Base-by-base conservation (phyloP, 2,329 filamentous ascomycete species). In the Epicoccum nigrum region DNA sequence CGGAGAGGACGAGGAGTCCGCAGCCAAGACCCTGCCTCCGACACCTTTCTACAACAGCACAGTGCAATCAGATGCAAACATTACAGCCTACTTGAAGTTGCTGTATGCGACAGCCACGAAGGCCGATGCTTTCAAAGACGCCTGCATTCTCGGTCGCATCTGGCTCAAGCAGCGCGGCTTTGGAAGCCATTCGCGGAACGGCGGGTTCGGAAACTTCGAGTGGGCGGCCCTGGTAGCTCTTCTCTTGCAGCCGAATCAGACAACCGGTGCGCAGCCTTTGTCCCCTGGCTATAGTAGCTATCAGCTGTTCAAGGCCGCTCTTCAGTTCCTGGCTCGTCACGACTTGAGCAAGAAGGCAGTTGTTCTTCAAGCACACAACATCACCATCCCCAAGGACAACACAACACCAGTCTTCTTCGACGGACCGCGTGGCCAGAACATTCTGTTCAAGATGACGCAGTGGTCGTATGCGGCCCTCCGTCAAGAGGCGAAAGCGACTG, bases 201-300 rank as follows among this genome's bases (percentile, higher is more conserved):
- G 94, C 35, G 94, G 94, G 0, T 97, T 99, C 70, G 94, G 94
- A 3, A 86, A 90, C 60, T 96, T 96, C 59, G 94, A 99, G 70
- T 97, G 91, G 90, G 83, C 89, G 0, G 77, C 85, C n/a, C 77
- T 94, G 40, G 83, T 92, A 68, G 90, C 92, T 25, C 78, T 96
- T 12, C 77, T 97, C 2, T 79, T 97, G 33, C 86, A 91, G 70
- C 85, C 84, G n/a, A 90, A 90, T 20, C 88, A 86, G 6, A 82
- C 84, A 6, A 87, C 86, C 53, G 88, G 89, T 2, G 83, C 86
- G 57, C 82, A 88, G 2, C 76, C 90, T 5, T 80, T 97, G 13
- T 91, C 92, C 5, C 80, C 84, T 4, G 90, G 90, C 7, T 88
- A 96, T 64, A 96, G 89, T 76, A 89, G 88, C 73, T 94, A 93